phyloP scores from a whole-genome alignment of 2,329 filamentous ascomycete genomes.

The Trichoderma oligosporum region DNA sequence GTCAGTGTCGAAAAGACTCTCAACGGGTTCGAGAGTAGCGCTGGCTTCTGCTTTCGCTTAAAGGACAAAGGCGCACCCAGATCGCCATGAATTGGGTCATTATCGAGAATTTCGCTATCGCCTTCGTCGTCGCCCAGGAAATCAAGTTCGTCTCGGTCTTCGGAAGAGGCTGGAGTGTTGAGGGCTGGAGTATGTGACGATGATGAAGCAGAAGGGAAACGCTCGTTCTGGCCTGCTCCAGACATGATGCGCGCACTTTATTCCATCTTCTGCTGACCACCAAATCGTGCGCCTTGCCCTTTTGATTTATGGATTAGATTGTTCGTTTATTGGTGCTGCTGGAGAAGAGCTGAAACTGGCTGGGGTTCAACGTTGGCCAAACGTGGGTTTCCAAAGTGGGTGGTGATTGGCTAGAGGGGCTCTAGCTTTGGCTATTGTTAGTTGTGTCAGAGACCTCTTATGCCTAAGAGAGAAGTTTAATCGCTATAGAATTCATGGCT shows the following conservation, averaged over 20 bases:
- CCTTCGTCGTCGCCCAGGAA: slow-evolving; percentile 38
- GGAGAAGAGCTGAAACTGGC: neutral
- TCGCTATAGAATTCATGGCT: neutral
- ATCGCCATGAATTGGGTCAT: slow-evolving; percentile 53
- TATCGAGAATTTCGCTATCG: slow-evolving; percentile 42
- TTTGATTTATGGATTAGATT: neutral
- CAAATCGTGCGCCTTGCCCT: neutral
- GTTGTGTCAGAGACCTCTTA: neutral
- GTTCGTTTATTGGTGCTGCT: neutral
- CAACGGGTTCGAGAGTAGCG: slow-evolving; percentile 43
- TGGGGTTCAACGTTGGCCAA: neutral
- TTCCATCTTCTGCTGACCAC: slow-evolving; percentile 32
- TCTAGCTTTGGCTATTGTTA: neutral
- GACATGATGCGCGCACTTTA: slow-evolving; percentile 39
- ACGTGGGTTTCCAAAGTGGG: neutral
- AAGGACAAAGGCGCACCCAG: slow-evolving; percentile 59
- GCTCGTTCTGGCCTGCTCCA: slow-evolving; percentile 34
- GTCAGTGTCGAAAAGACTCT: slow-evolving; percentile 49
- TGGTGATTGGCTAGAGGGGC: slow-evolving; percentile 16
- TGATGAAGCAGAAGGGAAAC: slow-evolving; percentile 36
- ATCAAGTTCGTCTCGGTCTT: slow-evolving; percentile 47
- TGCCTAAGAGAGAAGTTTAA: neutral
- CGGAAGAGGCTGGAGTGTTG: slow-evolving; percentile 29
- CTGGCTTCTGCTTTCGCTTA: slow-evolving; percentile 62
- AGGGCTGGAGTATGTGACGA: slow-evolving; percentile 31